These are phyloP conservation scores for Mycena alexandri DNA, from an alignment of 768 basidiomycete genomes.

Conservation along the genomic window DNA sequence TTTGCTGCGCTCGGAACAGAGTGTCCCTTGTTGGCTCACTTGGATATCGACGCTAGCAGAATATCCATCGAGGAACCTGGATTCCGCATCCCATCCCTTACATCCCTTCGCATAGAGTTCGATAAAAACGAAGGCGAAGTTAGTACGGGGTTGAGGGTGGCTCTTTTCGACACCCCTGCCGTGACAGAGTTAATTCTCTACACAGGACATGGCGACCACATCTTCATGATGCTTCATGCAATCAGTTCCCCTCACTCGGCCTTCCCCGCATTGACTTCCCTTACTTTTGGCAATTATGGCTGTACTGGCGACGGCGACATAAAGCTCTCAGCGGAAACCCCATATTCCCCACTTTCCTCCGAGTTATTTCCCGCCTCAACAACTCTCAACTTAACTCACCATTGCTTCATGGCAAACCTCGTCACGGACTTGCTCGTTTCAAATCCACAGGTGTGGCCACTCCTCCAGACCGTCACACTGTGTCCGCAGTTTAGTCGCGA, in stretches of 20 bases:
- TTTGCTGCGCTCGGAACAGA: too few relatives aligned
- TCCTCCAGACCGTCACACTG: background rate
- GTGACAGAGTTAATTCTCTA: background rate
- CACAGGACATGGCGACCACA: conserved; percentile 5
- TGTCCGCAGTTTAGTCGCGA: too few relatives aligned
- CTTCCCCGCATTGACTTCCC: conserved; percentile 12
- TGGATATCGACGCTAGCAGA: too few relatives aligned
- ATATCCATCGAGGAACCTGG: too few relatives aligned
- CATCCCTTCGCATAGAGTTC: too few relatives aligned
- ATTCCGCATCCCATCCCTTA: too few relatives aligned
- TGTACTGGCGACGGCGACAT: too few relatives aligned
- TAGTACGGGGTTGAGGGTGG: too few relatives aligned
- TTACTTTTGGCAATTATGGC: conserved; percentile 1
- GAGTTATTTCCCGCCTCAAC: too few relatives aligned
- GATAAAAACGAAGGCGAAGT: too few relatives aligned
- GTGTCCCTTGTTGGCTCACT: too few relatives aligned
- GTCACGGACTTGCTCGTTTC: background rate
- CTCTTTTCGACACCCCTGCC: background rate
- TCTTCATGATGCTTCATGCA: background rate
- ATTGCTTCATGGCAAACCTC: conserved; percentile 1
- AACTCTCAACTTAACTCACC: background rate
- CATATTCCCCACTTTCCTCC: background rate
- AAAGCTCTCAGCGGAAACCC: background rate
- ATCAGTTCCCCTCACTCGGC: background rate
- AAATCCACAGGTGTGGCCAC: background rate